These are phyloP conservation scores for Phytopythium kandeliae DNA, from an alignment of 352 stramenopile genomes.

Conservation along the genomic window DNA sequence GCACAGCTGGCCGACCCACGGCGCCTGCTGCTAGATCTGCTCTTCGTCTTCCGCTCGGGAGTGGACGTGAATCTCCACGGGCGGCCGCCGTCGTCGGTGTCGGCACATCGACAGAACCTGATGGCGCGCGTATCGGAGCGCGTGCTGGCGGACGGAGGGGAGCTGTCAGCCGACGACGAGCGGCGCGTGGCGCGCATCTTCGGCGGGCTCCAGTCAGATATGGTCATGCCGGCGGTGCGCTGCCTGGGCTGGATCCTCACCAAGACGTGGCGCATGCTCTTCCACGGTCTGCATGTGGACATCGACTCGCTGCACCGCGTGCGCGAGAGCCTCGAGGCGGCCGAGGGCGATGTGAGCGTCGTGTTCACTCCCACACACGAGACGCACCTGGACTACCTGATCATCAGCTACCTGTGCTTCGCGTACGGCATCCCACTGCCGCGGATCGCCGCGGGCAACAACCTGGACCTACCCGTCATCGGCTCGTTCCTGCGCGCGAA, in stretches of 20 bases:
- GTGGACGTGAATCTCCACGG: constrained; percentile 47
- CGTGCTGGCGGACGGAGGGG: neutral
- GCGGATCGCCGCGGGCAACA: constrained; percentile 84
- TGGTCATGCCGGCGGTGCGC: constrained; percentile 67
- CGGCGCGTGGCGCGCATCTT: constrained; percentile 56
- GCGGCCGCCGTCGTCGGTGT: constrained; percentile 26
- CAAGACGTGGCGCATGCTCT: constrained; percentile 76
- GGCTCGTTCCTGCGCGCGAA: constrained; percentile 78
- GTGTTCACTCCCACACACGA: constrained; percentile 87
- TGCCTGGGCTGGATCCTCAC: constrained; percentile 73
- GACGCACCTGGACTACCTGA: constrained; percentile 87
- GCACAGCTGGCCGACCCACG: constrained; percentile 39
- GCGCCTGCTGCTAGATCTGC: constrained; percentile 52
- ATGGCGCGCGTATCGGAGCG: constrained; percentile 24
- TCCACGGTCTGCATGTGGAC: constrained; percentile 66
- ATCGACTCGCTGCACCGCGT: constrained; percentile 55
- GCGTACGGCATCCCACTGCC: constrained; percentile 82
- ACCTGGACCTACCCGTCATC: constrained; percentile 79
- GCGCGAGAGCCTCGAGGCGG: constrained; percentile 38
- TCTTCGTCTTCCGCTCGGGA: constrained; percentile 59
- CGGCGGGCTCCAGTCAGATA: constrained; percentile 57
- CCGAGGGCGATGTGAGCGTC: constrained; percentile 54
- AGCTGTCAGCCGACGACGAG: constrained; percentile 18
- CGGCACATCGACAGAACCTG: constrained; percentile 37
- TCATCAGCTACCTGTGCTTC: constrained; percentile 89